Evolutionary conservation across 805 yeast genomes (phyloP).

Genomic region (Tetrapisispora fleetii): DNA sequence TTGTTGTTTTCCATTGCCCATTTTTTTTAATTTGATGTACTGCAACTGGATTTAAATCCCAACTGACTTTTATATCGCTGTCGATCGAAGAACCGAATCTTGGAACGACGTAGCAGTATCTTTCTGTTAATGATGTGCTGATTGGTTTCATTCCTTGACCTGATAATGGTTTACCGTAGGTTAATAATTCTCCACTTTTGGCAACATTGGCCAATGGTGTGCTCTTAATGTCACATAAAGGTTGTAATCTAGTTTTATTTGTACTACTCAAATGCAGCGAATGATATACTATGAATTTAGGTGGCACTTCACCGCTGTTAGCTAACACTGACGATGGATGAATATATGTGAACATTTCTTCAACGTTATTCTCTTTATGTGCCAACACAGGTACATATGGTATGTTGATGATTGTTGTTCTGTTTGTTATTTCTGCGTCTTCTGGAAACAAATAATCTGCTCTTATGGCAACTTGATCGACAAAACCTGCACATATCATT

Average conservation of each 20-base stretch:
- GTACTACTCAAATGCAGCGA: constrained; percentile 49
- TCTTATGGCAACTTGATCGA: constrained; percentile 83
- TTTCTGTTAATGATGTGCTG: constrained; percentile 48
- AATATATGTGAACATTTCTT: constrained; percentile 54
- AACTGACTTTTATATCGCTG: constrained; percentile 68
- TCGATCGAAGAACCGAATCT: constrained; percentile 79
- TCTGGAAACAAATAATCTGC: constrained; percentile 59
- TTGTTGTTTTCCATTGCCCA: constrained; percentile 54
- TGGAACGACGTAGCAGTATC: constrained; percentile 87
- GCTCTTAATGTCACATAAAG: constrained; percentile 67
- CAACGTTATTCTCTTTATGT: constrained; percentile 31
- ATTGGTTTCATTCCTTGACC: constrained; percentile 87
- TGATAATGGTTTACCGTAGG: constrained; percentile 76
- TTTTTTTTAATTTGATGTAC: constrained; percentile 58
- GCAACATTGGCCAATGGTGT: constrained; percentile 71
- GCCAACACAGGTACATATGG: constrained; percentile 54
- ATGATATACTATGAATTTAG: constrained; percentile 67
- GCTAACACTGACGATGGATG: constrained; percentile 69
- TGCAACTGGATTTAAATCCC: constrained; percentile 80
- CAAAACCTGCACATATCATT: constrained; percentile 84
- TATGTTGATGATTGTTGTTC: constrained; percentile 44
- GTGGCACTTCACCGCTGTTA: constrained; percentile 59
- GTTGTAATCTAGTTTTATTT: constrained; percentile 52
- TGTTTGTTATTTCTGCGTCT: constrained; percentile 51
- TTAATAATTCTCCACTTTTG: constrained; percentile 56